A percentile compares a stretch with the other conserved stretches of the same genome.
Conservation (phyloP, 163 green algal genomes). For the Chloromonas sp. region DNA sequence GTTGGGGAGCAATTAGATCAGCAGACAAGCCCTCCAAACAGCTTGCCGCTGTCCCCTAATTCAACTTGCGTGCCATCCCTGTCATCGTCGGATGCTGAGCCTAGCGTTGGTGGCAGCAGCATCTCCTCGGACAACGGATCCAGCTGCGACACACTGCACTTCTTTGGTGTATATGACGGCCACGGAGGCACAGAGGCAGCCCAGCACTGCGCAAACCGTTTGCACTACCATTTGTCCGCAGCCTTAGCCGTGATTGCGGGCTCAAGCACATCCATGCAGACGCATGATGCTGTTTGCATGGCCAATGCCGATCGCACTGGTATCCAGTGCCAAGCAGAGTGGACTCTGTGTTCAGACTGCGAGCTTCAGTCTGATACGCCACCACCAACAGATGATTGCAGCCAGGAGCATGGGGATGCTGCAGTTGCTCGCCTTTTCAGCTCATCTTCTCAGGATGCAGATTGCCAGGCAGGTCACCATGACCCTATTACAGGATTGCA, state of each 20-base stretch:
- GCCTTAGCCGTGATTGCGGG: slow-evolving; percentile 39
- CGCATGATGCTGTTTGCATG: not conserved
- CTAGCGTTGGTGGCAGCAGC: not conserved
- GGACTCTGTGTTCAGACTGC: not conserved
- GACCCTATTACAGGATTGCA: too few species aligned
- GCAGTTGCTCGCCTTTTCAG: too few species aligned
- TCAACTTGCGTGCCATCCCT: not conserved
- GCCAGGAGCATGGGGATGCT: too few species aligned
- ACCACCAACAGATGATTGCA: too few species aligned
- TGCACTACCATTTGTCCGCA: slow-evolving; percentile 75
- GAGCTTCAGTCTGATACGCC: too few species aligned
- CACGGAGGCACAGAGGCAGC: slow-evolving; percentile 86
- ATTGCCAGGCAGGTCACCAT: too few species aligned
- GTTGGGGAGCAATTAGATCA: slow-evolving; percentile 11
- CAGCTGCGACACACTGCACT: slow-evolving; percentile 79
- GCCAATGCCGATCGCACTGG: not conserved
- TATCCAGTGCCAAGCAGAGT: slow-evolving; percentile 11
- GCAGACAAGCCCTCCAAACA: slow-evolving; percentile 7
- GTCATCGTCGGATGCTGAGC: not conserved
- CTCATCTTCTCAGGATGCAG: too few species aligned
- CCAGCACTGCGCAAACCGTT: slow-evolving; percentile 70
- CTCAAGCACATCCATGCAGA: slow-evolving; percentile 5
- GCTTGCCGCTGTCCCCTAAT: slow-evolving; percentile 13
- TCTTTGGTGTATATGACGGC: slow-evolving; percentile 94
- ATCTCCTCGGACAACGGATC: not conserved